These are phyloP conservation scores for Ceratocystis alfenasii DNA, from an alignment of 2,329 filamentous ascomycete species.

Conservation along the genomic window DNA sequence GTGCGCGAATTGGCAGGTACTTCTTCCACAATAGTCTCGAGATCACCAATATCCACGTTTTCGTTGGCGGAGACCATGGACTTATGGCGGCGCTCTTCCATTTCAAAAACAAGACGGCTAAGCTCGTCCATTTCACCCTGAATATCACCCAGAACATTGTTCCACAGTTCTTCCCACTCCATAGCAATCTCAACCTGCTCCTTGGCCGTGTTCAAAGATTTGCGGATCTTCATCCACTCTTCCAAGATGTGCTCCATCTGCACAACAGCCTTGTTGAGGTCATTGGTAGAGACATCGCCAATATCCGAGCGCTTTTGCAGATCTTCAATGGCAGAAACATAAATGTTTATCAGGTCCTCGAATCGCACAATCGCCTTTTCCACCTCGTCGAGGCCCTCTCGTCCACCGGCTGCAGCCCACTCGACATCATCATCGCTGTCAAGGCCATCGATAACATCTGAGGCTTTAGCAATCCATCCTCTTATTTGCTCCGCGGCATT, in stretches of 20 bases:
- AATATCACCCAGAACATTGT: constrained; percentile 83
- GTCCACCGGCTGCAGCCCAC: constrained; percentile 82
- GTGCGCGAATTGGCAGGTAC: constrained; percentile 43
- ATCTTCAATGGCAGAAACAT: constrained; percentile 86
- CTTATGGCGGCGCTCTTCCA: constrained; percentile 89
- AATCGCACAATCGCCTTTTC: constrained; percentile 69
- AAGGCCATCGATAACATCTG: constrained; percentile 74
- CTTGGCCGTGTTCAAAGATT: constrained; percentile 66
- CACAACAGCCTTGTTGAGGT: constrained; percentile 61
- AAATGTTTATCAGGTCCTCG: constrained; percentile 80
- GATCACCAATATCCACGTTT: constrained; percentile 67
- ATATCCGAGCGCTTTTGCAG: constrained; percentile 73
- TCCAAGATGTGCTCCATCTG: constrained; percentile 82
- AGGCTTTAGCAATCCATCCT: constrained; percentile 86
- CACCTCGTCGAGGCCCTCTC: constrained; percentile 64
- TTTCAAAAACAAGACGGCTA: constrained; percentile 77
- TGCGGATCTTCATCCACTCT: constrained; percentile 75
- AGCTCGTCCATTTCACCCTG: constrained; percentile 74
- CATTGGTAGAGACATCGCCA: constrained; percentile 52
- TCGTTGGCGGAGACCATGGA: constrained; percentile 55
- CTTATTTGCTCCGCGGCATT: constrained; percentile 85
- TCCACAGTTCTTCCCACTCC: constrained; percentile 99
- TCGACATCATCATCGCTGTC: constrained; percentile 96
- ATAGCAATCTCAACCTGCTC: constrained; percentile 90
- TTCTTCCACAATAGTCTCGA: constrained; percentile 89